Conservation (phyloP, 2,329 filamentous ascomycete genomes). For the Diaporthe eres region DNA sequence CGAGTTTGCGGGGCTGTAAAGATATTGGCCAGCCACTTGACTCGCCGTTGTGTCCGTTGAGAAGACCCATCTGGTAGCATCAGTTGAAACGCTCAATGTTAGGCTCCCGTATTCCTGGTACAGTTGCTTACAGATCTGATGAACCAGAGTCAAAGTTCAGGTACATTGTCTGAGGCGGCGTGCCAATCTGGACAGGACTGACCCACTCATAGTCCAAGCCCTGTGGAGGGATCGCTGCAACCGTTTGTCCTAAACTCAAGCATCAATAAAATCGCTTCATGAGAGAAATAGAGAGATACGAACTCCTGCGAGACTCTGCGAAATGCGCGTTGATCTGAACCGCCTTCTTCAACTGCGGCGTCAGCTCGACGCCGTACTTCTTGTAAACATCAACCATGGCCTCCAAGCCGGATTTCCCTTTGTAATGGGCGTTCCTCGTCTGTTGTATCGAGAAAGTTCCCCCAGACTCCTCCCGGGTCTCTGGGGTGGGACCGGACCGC, state of each 20-base stretch:
- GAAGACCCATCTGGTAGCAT: slow-evolving; percentile 68
- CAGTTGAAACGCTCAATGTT: not conserved
- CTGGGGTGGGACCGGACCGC: not conserved
- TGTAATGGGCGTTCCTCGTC: not conserved
- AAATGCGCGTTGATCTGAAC: not conserved
- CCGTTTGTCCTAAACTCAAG: not conserved
- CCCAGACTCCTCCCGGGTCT: not conserved
- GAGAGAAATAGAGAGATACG: not conserved
- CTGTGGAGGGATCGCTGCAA: slow-evolving; percentile 50
- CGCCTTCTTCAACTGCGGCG: not conserved
- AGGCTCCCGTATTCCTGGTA: too few species aligned
- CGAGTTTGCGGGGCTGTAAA: slow-evolving; percentile 65
- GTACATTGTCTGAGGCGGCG: slow-evolving; percentile 65
- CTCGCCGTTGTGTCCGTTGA: slow-evolving; percentile 65
- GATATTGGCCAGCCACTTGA: slow-evolving; percentile 63
- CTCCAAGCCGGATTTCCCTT: slow-evolving; percentile 9
- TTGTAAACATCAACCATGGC: slow-evolving; percentile 26
- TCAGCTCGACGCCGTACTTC: slow-evolving; percentile 17
- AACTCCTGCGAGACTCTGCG: slow-evolving; percentile 5
- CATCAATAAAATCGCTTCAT: not conserved
- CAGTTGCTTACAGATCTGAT: slow-evolving; percentile 64
- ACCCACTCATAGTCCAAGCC: slow-evolving; percentile 66
- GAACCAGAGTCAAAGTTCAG: slow-evolving; percentile 79
- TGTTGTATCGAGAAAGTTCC: slow-evolving; percentile 2
- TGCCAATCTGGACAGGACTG: slow-evolving; percentile 72